Evolutionary conservation across 2,329 filamentous ascomycete genomes (phyloP).

Genomic region (Chrysosporium keratinophilum): DNA sequence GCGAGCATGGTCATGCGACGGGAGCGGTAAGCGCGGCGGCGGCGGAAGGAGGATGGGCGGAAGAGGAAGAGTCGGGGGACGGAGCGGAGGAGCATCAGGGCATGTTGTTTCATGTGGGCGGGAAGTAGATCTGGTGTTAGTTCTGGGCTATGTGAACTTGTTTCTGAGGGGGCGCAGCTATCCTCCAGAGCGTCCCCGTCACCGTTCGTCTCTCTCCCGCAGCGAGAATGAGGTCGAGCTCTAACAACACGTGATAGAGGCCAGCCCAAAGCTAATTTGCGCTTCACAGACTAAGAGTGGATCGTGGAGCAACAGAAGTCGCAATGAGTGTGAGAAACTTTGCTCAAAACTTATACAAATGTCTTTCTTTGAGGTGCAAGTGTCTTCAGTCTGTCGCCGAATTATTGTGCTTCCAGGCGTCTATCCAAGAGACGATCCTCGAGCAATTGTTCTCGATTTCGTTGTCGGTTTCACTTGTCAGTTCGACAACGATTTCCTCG

Average conservation of each 20-base stretch:
- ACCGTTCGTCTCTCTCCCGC: too few relatives aligned
- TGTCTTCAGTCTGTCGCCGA: constrained; percentile 10
- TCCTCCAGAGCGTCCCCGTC: too few relatives aligned
- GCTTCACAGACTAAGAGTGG: constrained; percentile 80
- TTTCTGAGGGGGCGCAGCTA: too few relatives aligned
- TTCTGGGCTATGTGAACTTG: too few relatives aligned
- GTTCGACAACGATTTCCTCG: constrained; percentile 76
- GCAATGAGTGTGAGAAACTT: constrained; percentile 3
- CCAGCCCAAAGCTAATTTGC: constrained; percentile 39
- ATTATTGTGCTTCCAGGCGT: constrained; percentile 61
- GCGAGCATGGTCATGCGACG: constrained; percentile 4
- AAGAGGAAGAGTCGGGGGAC: constrained; percentile 1
- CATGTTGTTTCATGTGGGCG: background rate
- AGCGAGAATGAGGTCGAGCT: too few relatives aligned
- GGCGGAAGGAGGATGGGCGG: constrained; percentile 5
- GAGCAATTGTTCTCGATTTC: constrained; percentile 86
- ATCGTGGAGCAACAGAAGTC: constrained; percentile 42
- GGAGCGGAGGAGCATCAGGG: constrained; percentile 4
- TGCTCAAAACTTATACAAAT: constrained; percentile 12
- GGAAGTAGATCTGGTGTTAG: background rate
- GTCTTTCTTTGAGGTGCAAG: background rate
- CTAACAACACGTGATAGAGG: too few relatives aligned
- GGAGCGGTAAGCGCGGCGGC: constrained; percentile 3
- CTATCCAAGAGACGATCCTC: constrained; percentile 69
- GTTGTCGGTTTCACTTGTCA: constrained; percentile 68